Base-by-base conservation (phyloP, 2,329 filamentous ascomycete species). In the Nemania bipapillata region DNA sequence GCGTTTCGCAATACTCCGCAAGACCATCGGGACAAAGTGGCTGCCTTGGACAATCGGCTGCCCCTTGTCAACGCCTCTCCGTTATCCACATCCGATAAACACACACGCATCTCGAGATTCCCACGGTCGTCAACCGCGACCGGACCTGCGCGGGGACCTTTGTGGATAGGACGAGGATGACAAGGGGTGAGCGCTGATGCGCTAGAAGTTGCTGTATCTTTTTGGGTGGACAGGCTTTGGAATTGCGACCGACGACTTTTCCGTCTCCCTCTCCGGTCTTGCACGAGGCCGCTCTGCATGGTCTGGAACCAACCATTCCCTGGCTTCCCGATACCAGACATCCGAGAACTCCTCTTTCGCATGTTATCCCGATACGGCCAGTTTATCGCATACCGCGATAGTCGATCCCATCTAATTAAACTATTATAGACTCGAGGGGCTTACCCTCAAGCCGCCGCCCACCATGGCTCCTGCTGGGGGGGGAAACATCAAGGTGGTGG, bases 401-500 rank as follows among this genome's bases (percentile, higher is more conserved):
- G 53, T 54, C 60, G 26, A 61, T 42, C 60, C 64, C 60, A 68
- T 66, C 71, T 65, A 64, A 73, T 73, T 50, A 42, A 68, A 66
- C 58, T 69, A 53, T 68, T 72, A 68, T 73, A 70, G 70, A 72
- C 50, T 58, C 63, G 70, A 74, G 71, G 74, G 65, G 40, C 49
- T 55, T 50, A 45, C 69, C 74, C 71, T 72, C 71, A 56, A 67
- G 49, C 66, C 72, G 49, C 66, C 72, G 65, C 69, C 68, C 76
- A 80, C 67, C 78, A 92, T 92, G 90, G 86, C 88, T 72, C 72
- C 84, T 70, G 84, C 87, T 75, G 92, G 92, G 78, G 94, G 92
- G 83, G 94, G 96, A 79, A 99, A 99, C 80, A 99, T 99, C 82
- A 99, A 99, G 90, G 96, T 99, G 84, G 96, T 99, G 86, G 96